Evolutionary conservation across 2,329 filamentous ascomycete genomes (phyloP).

Genomic region (Ophiocordyceps unilateralis): DNA sequence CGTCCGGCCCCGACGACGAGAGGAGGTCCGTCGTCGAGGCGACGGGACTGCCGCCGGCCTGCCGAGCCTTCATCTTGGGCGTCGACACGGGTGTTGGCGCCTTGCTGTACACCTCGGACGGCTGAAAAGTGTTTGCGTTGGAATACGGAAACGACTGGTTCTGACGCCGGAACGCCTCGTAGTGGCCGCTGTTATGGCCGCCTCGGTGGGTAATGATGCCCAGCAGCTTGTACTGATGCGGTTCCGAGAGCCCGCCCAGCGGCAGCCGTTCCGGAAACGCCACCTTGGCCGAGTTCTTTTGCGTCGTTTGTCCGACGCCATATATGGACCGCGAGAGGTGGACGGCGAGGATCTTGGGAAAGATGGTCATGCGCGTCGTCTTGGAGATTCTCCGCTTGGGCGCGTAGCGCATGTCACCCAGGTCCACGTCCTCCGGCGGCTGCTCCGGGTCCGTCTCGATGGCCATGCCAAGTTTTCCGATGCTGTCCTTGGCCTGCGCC

Average conservation of each 20-base stretch:
- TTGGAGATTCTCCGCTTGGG: slow-evolving; percentile 75
- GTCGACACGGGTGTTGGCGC: slow-evolving; percentile 35
- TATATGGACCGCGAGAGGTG: slow-evolving; percentile 91
- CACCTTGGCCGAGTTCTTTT: slow-evolving; percentile 91
- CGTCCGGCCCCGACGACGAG: slow-evolving; percentile 21
- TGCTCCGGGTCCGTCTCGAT: slow-evolving; percentile 71
- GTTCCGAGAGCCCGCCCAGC: slow-evolving; percentile 61
- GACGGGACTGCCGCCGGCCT: slow-evolving; percentile 20
- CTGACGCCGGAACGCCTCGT: slow-evolving; percentile 88
- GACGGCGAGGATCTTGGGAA: slow-evolving; percentile 79
- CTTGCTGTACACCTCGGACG: slow-evolving; percentile 55
- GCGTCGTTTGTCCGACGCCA: slow-evolving; percentile 56
- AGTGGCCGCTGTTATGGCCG: slow-evolving; percentile 89
- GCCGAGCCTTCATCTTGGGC: slow-evolving; percentile 22
- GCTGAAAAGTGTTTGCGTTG: slow-evolving; percentile 64
- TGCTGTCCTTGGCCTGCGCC: slow-evolving; percentile 34
- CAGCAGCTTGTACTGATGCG: slow-evolving; percentile 67
- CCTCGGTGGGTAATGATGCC: slow-evolving; percentile 89
- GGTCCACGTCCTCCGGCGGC: slow-evolving; percentile 49
- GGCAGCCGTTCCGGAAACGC: slow-evolving; percentile 76
- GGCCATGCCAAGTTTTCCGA: slow-evolving; percentile 48
- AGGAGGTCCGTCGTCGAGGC: slow-evolving; percentile 30
- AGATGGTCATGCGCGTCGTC: slow-evolving; percentile 70
- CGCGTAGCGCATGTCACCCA: slow-evolving; percentile 58
- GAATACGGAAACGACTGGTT: slow-evolving; percentile 63